These are phyloP conservation scores for Cyberlindnera mississippiensis DNA, from an alignment of 805 yeast genomes.

Conservation along the genomic window DNA sequence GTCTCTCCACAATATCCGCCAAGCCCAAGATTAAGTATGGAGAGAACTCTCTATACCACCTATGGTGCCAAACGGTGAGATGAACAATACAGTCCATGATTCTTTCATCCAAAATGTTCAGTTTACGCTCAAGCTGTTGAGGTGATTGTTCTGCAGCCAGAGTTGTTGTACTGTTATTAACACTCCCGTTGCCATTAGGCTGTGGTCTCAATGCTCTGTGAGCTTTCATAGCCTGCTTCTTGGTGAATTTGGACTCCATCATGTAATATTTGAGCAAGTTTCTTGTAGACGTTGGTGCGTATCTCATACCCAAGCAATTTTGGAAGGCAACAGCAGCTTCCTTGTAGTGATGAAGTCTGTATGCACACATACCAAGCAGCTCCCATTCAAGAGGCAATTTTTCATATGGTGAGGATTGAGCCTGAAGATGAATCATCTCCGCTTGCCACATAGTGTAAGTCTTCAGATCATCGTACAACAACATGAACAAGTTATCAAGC, in stretches of 20 bases:
- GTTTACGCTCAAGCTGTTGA: slow-evolving; percentile 31
- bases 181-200: slow-evolving; percentile 5
- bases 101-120: slow-evolving; percentile 34
- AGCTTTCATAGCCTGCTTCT: slow-evolving; percentile 22
- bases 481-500: slow-evolving; percentile 68
- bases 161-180: slow-evolving; percentile 15
- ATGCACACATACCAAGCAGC: slow-evolving; percentile 79
- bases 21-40: slow-evolving; percentile 59
- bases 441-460: slow-evolving; percentile 93
- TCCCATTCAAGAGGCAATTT: slow-evolving; percentile 91
- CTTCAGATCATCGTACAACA: slow-evolving; percentile 67
- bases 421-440: slow-evolving; percentile 81
- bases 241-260: slow-evolving; percentile 38
- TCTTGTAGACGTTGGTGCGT: slow-evolving; percentile 75
- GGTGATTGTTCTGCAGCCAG: slow-evolving; percentile 18
- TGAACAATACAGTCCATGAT: slow-evolving; percentile 70
- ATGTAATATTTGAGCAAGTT: slow-evolving; percentile 66
- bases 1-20: slow-evolving; percentile 60
- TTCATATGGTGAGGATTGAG: slow-evolving; percentile 75
- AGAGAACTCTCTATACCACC: slow-evolving; percentile 94
- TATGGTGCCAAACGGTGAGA: slow-evolving; percentile 93
- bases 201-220: background rate
- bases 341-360: slow-evolving; percentile 76
- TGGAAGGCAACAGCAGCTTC: slow-evolving; percentile 87
- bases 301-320: slow-evolving; percentile 65